phyloP scores from a whole-genome alignment of 805 yeast species.

The Saturnispora besseyi region DNA sequence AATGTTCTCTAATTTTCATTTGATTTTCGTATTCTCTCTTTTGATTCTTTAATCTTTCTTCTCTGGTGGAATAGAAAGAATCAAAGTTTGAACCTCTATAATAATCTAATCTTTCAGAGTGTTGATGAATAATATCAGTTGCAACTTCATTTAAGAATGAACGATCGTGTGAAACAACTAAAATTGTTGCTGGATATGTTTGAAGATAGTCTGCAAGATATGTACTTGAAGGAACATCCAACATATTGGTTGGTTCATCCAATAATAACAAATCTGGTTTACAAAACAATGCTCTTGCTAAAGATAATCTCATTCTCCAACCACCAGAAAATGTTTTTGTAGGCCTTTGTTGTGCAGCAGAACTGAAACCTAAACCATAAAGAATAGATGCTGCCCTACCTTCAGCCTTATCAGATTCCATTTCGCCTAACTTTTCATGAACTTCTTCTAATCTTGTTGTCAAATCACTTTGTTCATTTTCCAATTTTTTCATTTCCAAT shows the following conservation, averaged over 20 bases:
- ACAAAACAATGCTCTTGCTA: constrained; percentile 96
- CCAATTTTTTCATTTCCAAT: constrained; percentile 66
- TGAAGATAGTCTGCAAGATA: constrained; percentile 85
- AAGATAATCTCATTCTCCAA: constrained; percentile 99
- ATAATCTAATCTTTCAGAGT: constrained; percentile 92
- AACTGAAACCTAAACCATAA: constrained; percentile 88
- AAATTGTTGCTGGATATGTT: constrained; percentile 82
- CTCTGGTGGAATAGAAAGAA: constrained; percentile 84
- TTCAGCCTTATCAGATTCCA: constrained; percentile 97
- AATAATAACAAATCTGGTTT: constrained; percentile 86
- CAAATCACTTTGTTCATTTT: constrained; percentile 83
- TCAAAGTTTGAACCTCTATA: constrained; percentile 93
- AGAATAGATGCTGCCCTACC: constrained; percentile 91
- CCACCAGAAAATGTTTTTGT: constrained; percentile 97
- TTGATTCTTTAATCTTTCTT: constrained; percentile 90
- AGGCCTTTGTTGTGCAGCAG: constrained; percentile 71
- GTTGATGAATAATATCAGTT: constrained; percentile 96
- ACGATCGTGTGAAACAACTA: constrained; percentile 96
- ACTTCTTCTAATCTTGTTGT: constrained; percentile 71
- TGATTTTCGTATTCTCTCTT: constrained; percentile 94
- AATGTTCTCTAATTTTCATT: constrained; percentile 89
- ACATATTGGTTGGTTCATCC: constrained; percentile 99
- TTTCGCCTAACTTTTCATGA: constrained; percentile 73
- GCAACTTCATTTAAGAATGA: constrained; percentile 96
- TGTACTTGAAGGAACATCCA: constrained; percentile 98